Evolutionary conservation across 225 moss, liverwort and hornwort genomes (phyloP).

Genomic region (Marchantia paleacea): DNA sequence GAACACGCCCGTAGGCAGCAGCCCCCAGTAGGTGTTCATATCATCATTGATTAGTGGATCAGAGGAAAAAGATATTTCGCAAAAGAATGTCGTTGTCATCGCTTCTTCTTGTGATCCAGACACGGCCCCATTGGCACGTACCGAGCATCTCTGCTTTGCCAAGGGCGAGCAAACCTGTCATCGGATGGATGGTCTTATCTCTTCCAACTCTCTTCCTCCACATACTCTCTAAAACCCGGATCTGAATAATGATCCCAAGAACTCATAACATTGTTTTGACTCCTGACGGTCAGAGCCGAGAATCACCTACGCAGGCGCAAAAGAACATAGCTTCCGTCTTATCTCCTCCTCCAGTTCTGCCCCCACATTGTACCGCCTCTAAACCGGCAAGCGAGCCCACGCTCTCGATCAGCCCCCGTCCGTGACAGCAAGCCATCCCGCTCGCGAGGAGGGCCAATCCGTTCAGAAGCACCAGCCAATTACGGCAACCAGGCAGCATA

Average conservation of each 20-base stretch:
- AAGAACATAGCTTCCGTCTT: too few species aligned
- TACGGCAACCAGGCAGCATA: too few species aligned
- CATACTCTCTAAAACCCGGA: background rate
- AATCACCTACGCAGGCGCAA: too few species aligned
- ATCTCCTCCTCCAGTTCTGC: too few species aligned
- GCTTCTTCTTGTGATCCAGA: background rate
- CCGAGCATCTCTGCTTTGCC: background rate
- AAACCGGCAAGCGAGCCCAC: too few species aligned
- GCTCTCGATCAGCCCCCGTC: too few species aligned
- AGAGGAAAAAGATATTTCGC: background rate
- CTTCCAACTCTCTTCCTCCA: background rate
- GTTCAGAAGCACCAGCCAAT: too few species aligned
- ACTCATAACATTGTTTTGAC: too few species aligned
- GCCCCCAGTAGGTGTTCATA: background rate
- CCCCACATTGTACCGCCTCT: too few species aligned
- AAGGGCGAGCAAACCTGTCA: background rate
- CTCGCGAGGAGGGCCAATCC: too few species aligned
- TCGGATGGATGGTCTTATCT: background rate
- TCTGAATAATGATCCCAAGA: background rate
- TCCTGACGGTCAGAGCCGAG: too few species aligned
- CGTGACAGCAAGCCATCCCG: too few species aligned
- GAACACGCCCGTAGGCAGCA: background rate
- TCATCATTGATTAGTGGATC: background rate
- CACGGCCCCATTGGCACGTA: background rate
- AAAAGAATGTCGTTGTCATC: background rate